Conservation (phyloP, 345 rosid genomes). For the Viola odorata region DNA sequence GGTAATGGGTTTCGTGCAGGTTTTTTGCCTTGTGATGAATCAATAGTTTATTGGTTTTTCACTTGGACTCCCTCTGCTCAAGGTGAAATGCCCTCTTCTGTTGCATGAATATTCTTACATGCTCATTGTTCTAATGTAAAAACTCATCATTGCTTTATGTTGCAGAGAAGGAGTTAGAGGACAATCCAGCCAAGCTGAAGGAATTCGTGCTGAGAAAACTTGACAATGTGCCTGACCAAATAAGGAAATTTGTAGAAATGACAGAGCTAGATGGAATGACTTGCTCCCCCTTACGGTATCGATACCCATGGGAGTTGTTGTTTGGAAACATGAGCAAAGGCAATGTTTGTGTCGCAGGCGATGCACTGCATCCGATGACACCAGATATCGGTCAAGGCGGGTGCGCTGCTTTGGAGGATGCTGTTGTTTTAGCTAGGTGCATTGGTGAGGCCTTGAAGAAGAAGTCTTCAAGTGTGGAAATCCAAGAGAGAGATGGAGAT, state of each 20-base stretch:
- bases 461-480: constrained; percentile 6
- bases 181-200: constrained; percentile 34
- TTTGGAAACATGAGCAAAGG: constrained; percentile 54
- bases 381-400: constrained; percentile 72
- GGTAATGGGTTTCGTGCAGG: constrained; percentile 50
- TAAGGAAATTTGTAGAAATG: constrained; percentile 31
- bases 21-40: constrained; percentile 44
- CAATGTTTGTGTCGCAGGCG: constrained; percentile 60
- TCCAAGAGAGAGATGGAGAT: constrained; percentile 12
- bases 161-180: constrained; percentile 18
- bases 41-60: constrained; percentile 42
- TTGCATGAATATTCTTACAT: background rate
- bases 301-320: constrained; percentile 56
- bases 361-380: constrained; percentile 74
- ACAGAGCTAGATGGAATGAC: constrained; percentile 32
- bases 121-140: background rate
- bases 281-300: constrained; percentile 26
- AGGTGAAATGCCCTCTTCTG: constrained; percentile 17
- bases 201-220: constrained; percentile 38
- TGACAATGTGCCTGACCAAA: constrained; percentile 27
- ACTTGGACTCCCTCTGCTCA: constrained; percentile 29
- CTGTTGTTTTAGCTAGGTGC: constrained; percentile 59
- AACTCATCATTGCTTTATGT: background rate
- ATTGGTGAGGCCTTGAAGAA: constrained; percentile 37
- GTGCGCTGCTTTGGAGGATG: constrained; percentile 63